A percentile compares a stretch with the other conserved stretches of the same genome.
Conservation (phyloP, 169 alveolate species). For the Eimeria falciformis region DNA sequence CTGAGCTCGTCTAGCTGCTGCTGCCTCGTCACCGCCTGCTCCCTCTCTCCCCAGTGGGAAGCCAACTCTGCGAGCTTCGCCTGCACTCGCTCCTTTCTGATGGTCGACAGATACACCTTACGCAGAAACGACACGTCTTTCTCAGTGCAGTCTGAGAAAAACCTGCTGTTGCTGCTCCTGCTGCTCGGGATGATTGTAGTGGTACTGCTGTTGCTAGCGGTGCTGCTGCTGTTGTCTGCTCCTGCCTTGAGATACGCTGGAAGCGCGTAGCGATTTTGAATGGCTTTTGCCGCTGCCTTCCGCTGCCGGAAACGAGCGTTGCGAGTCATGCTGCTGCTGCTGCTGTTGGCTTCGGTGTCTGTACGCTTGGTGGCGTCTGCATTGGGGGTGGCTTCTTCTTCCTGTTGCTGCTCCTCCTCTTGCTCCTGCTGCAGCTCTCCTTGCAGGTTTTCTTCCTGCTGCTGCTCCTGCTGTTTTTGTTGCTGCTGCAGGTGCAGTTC, state of each 20-base stretch:
- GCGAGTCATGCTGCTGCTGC: slow-evolving; percentile 15
- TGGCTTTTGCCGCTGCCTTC: not conserved
- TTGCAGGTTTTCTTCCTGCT: not conserved
- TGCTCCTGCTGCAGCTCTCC: not conserved
- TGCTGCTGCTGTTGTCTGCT: slow-evolving; percentile 22
- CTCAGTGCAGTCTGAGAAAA: not conserved
- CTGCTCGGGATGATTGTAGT: not conserved
- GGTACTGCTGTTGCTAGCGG: slow-evolving; percentile 19
- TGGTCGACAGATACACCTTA: slow-evolving; percentile 1
- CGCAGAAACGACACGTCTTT: not conserved
- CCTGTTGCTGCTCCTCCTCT: slow-evolving; percentile 21
- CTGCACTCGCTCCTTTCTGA: not conserved
- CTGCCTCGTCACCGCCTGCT: not conserved
- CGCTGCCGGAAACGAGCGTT: not conserved
- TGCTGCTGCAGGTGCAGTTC: slow-evolving; percentile 20
- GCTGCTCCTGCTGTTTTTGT: not conserved
- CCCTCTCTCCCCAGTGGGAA: slow-evolving; percentile 12
- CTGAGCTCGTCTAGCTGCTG: slow-evolving; percentile 12
- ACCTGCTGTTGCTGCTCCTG: slow-evolving; percentile 39
- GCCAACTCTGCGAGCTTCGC: slow-evolving; percentile 13
- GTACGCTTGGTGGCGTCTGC: not conserved
- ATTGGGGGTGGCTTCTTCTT: not conserved
- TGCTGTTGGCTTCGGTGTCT: not conserved
- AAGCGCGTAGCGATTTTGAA: slow-evolving; percentile 10
- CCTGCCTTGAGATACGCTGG: not conserved